phyloP scores from a whole-genome alignment of 139 green algal genomes.

The Ettlia oleoabundans region DNA sequence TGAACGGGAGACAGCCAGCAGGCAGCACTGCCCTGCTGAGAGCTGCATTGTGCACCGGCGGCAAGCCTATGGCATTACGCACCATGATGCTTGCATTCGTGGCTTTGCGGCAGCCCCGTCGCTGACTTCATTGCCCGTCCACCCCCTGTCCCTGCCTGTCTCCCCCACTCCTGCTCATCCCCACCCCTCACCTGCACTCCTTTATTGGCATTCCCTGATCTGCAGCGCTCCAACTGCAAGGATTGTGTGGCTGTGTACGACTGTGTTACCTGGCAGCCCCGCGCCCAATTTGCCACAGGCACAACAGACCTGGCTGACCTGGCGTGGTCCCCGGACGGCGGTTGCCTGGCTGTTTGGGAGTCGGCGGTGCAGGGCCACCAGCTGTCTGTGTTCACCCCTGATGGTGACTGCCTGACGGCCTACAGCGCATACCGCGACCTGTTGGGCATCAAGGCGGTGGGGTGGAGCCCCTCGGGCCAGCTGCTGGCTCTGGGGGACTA shows the following conservation, averaged over 20 bases:
- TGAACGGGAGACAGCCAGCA: too few species aligned
- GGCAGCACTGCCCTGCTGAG: too few species aligned
- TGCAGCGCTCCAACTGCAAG: constrained; percentile 77
- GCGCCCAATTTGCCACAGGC: constrained; percentile 26
- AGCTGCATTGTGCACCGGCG: too few species aligned
- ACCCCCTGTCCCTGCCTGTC: too few species aligned
- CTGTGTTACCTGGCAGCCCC: constrained; percentile 40
- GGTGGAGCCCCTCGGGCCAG: constrained; percentile 73
- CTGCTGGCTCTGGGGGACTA: constrained; percentile 79
- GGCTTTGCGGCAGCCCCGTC: too few species aligned
- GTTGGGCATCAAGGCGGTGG: constrained; percentile 67
- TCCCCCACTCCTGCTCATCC: background rate
- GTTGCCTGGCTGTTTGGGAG: constrained; percentile 76
- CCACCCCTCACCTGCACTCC: background rate
- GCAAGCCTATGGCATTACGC: too few species aligned
- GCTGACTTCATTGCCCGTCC: too few species aligned
- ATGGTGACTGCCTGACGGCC: constrained; percentile 47
- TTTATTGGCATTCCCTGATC: background rate
- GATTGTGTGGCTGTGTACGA: constrained; percentile 73
- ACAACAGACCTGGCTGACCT: constrained; percentile 64
- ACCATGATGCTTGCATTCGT: too few species aligned
- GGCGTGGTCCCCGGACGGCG: constrained; percentile 67
- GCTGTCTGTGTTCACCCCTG: constrained; percentile 46
- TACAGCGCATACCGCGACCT: constrained; percentile 57
- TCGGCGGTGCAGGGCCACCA: constrained; percentile 56